Conservation (phyloP, 2,329 filamentous ascomycete genomes). For the Cercospora berteroae region DNA sequence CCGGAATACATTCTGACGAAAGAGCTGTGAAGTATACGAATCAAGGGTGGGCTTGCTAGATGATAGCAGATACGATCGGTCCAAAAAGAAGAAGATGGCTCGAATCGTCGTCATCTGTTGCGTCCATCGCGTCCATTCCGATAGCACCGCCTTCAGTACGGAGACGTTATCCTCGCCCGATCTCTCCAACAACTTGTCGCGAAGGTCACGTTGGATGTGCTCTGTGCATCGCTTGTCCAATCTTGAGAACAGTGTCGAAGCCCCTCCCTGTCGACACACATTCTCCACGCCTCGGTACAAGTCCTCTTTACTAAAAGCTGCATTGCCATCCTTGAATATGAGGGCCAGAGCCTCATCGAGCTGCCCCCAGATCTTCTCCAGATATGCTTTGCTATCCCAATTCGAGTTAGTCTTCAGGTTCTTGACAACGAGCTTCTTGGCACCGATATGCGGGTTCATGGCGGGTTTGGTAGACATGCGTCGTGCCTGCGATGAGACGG, state of each 20-base stretch:
- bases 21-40: conserved; percentile 75
- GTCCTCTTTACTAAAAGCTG: conserved; percentile 71
- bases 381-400: conserved; percentile 71
- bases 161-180: conserved; percentile 60
- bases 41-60: conserved; percentile 72
- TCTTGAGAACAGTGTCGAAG: conserved; percentile 64
- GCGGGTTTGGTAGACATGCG: conserved; percentile 29
- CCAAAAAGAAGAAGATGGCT: conserved; percentile 90
- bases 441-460: conserved; percentile 72
- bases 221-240: conserved; percentile 65
- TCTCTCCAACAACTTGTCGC: conserved; percentile 57
- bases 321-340: conserved; percentile 65
- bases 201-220: conserved; percentile 60
- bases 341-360: conserved; percentile 69
- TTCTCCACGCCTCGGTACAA: conserved; percentile 91
- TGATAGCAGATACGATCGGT: conserved; percentile 81
- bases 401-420: conserved; percentile 70
- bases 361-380: conserved; percentile 70
- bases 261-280: conserved; percentile 75
- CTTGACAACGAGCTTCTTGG: conserved; percentile 89
- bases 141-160: conserved; percentile 59
- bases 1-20: conserved; percentile 62
- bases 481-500: conserved; percentile 28
- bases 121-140: conserved; percentile 75
- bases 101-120: conserved; percentile 74